Evolutionary conservation across 1,284 basidiomycete genomes (phyloP).

Genomic region (Tranzscheliella williamsii): DNA sequence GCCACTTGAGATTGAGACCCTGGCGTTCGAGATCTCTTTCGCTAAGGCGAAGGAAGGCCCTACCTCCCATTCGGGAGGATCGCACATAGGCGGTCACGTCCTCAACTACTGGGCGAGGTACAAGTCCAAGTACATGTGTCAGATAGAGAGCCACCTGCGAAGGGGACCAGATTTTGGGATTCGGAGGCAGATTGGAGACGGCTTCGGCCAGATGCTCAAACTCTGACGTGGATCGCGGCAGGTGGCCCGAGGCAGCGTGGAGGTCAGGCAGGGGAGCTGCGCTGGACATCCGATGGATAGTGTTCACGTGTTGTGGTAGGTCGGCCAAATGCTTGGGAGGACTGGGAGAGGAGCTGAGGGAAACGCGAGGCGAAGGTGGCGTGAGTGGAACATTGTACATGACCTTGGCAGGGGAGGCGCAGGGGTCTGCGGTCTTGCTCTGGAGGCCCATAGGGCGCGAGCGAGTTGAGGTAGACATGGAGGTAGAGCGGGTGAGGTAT

Average conservation of each 20-base stretch:
- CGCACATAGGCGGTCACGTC: constrained; percentile 54
- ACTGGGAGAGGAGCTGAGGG: constrained; percentile 2
- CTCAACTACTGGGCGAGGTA: constrained; percentile 48
- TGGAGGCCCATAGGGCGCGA: constrained; percentile 41
- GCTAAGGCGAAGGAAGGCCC: constrained; percentile 48
- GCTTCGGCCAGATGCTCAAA: constrained; percentile 24
- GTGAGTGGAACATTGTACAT: constrained; percentile 3
- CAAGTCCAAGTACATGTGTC: constrained; percentile 48
- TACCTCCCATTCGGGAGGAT: constrained; percentile 40
- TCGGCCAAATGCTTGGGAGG: constrained; percentile 2
- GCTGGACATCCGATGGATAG: constrained; percentile 15
- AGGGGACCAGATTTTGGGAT: constrained; percentile 51
- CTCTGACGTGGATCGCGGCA: constrained; percentile 15
- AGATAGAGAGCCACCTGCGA: constrained; percentile 55
- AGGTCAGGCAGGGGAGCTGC: constrained; percentile 18
- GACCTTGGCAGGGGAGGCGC: constrained; percentile 1
- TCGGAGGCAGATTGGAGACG: constrained; percentile 32
- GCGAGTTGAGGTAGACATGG: constrained; percentile 47
- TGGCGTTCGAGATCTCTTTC: constrained; percentile 45
- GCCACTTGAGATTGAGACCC: constrained; percentile 52
- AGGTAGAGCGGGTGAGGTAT: constrained; percentile 44
- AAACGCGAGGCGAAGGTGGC: constrained; percentile 11
- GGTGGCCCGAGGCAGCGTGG: not conserved
- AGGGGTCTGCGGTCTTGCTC: constrained; percentile 4
- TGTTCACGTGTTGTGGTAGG: constrained; percentile 14